Evolutionary conservation across 2,329 filamentous ascomycete genomes (phyloP).

Genomic region (Colletotrichum sidae): DNA sequence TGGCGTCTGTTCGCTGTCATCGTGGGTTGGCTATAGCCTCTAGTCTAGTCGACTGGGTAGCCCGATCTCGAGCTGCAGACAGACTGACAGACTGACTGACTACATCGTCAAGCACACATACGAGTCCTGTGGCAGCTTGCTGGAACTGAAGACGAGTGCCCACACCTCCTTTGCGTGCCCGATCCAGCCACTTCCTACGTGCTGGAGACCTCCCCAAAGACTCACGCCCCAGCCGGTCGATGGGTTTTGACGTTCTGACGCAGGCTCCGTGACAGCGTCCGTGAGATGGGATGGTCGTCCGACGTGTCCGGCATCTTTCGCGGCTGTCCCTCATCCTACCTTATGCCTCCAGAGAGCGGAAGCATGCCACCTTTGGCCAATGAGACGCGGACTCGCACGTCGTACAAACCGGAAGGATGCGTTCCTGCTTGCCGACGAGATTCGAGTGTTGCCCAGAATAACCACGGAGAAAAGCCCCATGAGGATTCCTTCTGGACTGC

Average conservation of each 20-base stretch:
- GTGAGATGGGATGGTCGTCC: constrained; percentile 33
- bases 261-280: constrained; percentile 27
- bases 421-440: not conserved
- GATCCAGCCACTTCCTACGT: constrained; percentile 26
- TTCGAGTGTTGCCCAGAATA: not conserved
- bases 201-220: not conserved
- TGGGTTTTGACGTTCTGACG: constrained; percentile 33
- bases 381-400: constrained; percentile 6
- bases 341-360: not conserved
- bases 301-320: constrained; percentile 16
- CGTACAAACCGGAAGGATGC: not conserved
- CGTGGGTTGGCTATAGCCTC: not conserved
- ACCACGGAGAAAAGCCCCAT: too few relatives aligned
- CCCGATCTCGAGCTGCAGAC: constrained; percentile 14
- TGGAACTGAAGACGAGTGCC: not conserved
- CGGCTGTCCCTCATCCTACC: not conserved
- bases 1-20: not conserved
- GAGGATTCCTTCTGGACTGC: not conserved
- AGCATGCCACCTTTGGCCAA: not conserved
- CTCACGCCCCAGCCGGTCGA: constrained; percentile 18
- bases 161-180: constrained; percentile 5
- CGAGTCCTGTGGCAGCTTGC: not conserved
- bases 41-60: not conserved
- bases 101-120: constrained; percentile 1
- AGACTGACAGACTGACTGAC: not conserved